Percentiles rank a stretch among this genome's conserved stretches.
phyloP scores from a whole-genome alignment of 495 filamentous ascomycete genomes.

The Annulohypoxylon maeteangense region DNA sequence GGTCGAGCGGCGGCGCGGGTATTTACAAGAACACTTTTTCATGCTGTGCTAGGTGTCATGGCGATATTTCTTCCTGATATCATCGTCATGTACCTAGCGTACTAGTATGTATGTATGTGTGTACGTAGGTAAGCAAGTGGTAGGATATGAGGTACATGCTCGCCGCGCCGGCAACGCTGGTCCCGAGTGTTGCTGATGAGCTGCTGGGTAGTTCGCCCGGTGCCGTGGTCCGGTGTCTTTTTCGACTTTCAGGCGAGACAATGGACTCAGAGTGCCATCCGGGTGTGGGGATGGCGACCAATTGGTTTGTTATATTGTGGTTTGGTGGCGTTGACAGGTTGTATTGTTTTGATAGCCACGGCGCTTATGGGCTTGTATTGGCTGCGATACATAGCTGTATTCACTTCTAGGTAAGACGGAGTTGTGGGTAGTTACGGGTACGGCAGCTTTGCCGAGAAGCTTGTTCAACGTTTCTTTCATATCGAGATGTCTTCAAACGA shows the following conservation, averaged over 20 bases:
- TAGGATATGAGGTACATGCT: constrained; percentile 16
- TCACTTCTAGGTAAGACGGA: background rate
- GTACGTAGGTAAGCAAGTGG: background rate
- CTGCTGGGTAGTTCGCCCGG: constrained; percentile 24
- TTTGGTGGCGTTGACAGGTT: constrained; percentile 25
- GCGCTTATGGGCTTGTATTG: constrained; percentile 23
- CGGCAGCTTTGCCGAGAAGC: background rate
- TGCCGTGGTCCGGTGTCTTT: constrained; percentile 26
- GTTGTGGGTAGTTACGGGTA: background rate
- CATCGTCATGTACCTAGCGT: constrained; percentile 16
- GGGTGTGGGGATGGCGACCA: constrained; percentile 20
- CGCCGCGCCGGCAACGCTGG: constrained; percentile 13
- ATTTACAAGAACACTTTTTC: constrained; percentile 20
- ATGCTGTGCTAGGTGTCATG: constrained; percentile 35
- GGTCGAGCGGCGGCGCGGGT: constrained; percentile 25
- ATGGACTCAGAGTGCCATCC: constrained; percentile 28
- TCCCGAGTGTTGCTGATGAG: too few species aligned
- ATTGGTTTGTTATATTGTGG: constrained; percentile 15
- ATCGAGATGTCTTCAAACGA: background rate
- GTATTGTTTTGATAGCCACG: constrained; percentile 12
- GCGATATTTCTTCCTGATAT: constrained; percentile 29
- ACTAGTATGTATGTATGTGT: too few species aligned
- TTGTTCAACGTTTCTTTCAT: background rate
- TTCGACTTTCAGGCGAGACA: constrained; percentile 26
- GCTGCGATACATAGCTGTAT: constrained; percentile 5